Conservation (phyloP, 768 basidiomycete genomes). For the Russula sp. region DNA sequence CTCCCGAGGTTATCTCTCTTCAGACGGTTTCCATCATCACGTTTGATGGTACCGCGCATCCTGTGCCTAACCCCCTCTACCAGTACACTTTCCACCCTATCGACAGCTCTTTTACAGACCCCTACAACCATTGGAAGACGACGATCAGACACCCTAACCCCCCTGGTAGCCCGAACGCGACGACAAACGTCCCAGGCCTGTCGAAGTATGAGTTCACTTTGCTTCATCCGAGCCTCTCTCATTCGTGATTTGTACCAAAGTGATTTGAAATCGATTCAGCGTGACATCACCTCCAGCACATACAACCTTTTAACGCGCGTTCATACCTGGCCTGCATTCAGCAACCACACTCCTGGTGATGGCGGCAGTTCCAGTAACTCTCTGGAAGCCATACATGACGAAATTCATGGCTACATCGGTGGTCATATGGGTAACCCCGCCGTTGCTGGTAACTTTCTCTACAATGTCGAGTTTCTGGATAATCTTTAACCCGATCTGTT, state of each 20-base stretch:
- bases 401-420: constrained; percentile 33
- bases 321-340: constrained; percentile 40
- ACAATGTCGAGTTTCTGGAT: constrained; percentile 33
- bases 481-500: constrained; percentile 22
- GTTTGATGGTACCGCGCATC: constrained; percentile 27
- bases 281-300: constrained; percentile 7
- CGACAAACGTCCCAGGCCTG: constrained; percentile 29
- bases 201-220: constrained; percentile 26
- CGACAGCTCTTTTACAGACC: constrained; percentile 7
- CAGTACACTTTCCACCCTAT: constrained; percentile 36
- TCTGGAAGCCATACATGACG: constrained; percentile 46
- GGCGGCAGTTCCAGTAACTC: constrained; percentile 39
- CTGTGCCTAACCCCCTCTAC: constrained; percentile 33
- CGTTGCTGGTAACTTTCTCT: constrained; percentile 35
- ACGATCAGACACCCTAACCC: constrained; percentile 16
- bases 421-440: constrained; percentile 25
- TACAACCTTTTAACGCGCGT: constrained; percentile 36
- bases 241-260: background rate
- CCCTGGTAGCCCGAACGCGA: constrained; percentile 1
- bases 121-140: constrained; percentile 7
- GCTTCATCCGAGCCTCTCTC: background rate
- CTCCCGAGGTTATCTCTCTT: constrained; percentile 35
- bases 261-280: constrained; percentile 11
- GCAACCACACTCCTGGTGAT: constrained; percentile 38
- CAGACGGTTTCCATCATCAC: constrained; percentile 33